A percentile compares a stretch with the other conserved stretches of the same genome.
These are phyloP conservation scores for Xylariales sp. DNA, from an alignment of 2,329 filamentous ascomycete genomes.

Conservation along the genomic window DNA sequence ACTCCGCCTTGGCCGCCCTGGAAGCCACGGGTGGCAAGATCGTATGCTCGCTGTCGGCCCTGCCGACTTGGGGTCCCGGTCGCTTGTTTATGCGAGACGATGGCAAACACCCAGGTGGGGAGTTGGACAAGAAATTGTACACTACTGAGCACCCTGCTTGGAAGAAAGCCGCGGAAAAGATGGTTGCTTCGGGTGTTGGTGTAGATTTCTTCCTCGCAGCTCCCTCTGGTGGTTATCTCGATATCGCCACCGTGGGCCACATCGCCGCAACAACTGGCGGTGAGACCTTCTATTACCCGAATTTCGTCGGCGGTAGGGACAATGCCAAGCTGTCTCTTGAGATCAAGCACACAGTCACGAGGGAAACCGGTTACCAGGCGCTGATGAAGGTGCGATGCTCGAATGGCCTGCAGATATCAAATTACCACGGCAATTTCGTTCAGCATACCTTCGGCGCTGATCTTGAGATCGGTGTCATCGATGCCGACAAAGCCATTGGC, in stretches of 20 bases:
- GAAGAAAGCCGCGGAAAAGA: conserved; percentile 80
- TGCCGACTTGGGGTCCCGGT: conserved; percentile 90
- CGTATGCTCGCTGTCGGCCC: conserved; percentile 77
- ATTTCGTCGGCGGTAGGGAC: conserved; percentile 86
- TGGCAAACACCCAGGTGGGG: conserved; percentile 77
- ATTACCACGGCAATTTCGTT: conserved; percentile 95
- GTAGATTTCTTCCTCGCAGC: conserved; percentile 93
- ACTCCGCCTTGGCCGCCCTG: conserved; percentile 78
- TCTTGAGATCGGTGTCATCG: conserved; percentile 86
- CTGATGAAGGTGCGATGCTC: conserved; percentile 98
- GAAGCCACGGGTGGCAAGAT: conserved; percentile 89
- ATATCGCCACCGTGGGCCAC: conserved; percentile 88
- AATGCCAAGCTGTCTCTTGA: conserved; percentile 79
- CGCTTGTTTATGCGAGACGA: conserved; percentile 83
- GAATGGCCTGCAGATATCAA: conserved; percentile 86
- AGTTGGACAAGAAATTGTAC: conserved; percentile 88
- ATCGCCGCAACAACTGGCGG: conserved; percentile 86
- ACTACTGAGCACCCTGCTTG: conserved; percentile 85
- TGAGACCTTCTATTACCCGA: conserved; percentile 94
- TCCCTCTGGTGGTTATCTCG: conserved; percentile 84
- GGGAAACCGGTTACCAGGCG: conserved; percentile 92
- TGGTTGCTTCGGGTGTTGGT: conserved; percentile 83
- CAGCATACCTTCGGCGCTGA: conserved; percentile 95
- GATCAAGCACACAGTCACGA: conserved; percentile 77
- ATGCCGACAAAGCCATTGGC: conserved; percentile 88